Base-by-base conservation (phyloP, 2,329 filamentous ascomycete genomes). In the Waltergamsia citrina region DNA sequence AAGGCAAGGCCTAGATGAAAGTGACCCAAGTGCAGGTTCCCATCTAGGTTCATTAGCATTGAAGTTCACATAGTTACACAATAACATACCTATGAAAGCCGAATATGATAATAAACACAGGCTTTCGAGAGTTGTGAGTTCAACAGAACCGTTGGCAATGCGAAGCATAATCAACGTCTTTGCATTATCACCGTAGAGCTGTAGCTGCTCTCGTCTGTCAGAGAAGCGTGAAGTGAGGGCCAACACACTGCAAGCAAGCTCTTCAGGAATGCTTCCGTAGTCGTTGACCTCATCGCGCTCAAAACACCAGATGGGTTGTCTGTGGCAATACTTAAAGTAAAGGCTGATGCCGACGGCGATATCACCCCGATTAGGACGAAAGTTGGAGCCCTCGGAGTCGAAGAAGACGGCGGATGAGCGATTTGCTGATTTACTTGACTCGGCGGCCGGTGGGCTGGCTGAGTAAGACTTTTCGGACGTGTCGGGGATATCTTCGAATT, bases 1-100 rank as follows among this genome's bases (percentile, higher is more conserved):
- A 65, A 58, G 2, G 62, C 63, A 9, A 71, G 57, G 7, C 65
- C 65, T 0, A 71, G 61, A 36, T 70, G 56, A 32, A 71, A 70
- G 33, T 65, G 63, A 11, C 66, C 67, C 1, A 69, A 56, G 20
- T 63, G 61, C 7, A 60, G 46, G 34, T 68, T 61, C 16, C 66
- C 67, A 38, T 70, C 67, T 69, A 30, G 2, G 23, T 35, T 23
- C 14, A 22, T 14, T 19, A 33, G 25, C 8, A 29, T 10, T 8
- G 15, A 32, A 11, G 3, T 6, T n/a, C 20, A 32, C 12, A 6
- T 7, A 16, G 17, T 18, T 11, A 21, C n/a, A 14, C 22, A 24
- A 24, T 8, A n/a, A 24, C 22, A 24, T 59, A 65, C 67, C 65
- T 34, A 69, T 59, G 36, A 70, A 70, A 1, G 58, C 62, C 3